These are phyloP conservation scores for Metschnikowia matae DNA, from an alignment of 805 yeast genomes.

Conservation along the genomic window DNA sequence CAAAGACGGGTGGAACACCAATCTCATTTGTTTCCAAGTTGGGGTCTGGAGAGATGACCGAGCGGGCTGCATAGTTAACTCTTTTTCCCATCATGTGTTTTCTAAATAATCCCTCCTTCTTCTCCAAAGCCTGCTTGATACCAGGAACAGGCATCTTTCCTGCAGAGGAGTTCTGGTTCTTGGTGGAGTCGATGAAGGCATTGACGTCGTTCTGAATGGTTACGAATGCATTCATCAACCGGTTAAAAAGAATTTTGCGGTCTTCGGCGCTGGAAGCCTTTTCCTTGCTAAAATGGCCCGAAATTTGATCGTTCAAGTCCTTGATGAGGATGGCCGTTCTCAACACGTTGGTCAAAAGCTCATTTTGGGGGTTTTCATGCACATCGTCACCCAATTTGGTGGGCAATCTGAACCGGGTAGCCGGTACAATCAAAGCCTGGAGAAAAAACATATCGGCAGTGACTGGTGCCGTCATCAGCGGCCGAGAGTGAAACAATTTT, in stretches of 20 bases:
- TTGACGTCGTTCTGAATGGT: slow-evolving; percentile 93
- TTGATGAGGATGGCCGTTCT: slow-evolving; percentile 78
- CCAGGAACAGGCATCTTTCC: slow-evolving; percentile 85
- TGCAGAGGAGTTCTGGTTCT: slow-evolving; percentile 69
- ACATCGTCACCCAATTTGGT: slow-evolving; percentile 93
- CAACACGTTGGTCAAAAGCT: slow-evolving; percentile 73
- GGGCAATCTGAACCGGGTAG: slow-evolving; percentile 96
- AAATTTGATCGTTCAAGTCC: slow-evolving; percentile 83
- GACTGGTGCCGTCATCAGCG: slow-evolving; percentile 45
- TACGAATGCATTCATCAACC: slow-evolving; percentile 94
- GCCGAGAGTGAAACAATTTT: slow-evolving; percentile 79
- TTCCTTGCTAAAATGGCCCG: slow-evolving; percentile 42
- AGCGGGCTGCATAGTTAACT: slow-evolving; percentile 97
- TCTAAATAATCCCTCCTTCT: slow-evolving; percentile 97
- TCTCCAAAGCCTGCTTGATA: slow-evolving; percentile 93
- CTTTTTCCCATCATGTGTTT: slow-evolving; percentile 99
- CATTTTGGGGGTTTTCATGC: slow-evolving; percentile 93
- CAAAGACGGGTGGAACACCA: slow-evolving; percentile 99
- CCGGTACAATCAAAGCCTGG: slow-evolving; percentile 87
- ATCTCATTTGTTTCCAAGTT: slow-evolving; percentile 96
- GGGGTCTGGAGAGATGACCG: slow-evolving; percentile 98
- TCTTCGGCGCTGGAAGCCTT: slow-evolving; percentile 63
- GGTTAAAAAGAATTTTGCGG: slow-evolving; percentile 72
- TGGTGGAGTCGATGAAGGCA: slow-evolving; percentile 87
- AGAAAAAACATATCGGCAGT: slow-evolving; percentile 85